phyloP scores from a whole-genome alignment of 495 filamentous ascomycete species.

The Tuber aestivum region DNA sequence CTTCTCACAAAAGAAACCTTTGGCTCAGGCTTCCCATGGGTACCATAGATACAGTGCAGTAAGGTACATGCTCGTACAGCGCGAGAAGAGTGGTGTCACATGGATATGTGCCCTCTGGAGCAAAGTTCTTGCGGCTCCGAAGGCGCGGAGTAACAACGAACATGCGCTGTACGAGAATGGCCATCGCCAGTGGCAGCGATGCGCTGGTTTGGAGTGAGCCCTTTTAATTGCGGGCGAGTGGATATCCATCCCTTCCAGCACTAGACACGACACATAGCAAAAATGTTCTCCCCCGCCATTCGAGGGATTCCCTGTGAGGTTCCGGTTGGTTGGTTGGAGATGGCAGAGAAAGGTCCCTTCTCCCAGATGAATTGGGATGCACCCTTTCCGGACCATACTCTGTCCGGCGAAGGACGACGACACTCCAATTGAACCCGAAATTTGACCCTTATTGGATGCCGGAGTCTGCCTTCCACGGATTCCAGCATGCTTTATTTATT shows the following conservation, averaged over 20 bases:
- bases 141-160: background rate
- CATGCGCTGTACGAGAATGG: background rate
- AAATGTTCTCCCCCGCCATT: background rate
- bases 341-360: background rate
- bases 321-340: background rate
- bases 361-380: background rate
- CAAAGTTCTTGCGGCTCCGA: background rate
- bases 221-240: background rate
- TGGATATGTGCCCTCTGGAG: background rate
- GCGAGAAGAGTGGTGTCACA: background rate
- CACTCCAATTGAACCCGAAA: slow-evolving; percentile 1
- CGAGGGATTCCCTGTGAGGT: background rate
- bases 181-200: background rate
- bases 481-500: background rate
- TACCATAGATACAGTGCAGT: background rate
- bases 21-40: background rate
- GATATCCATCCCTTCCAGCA: background rate
- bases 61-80: background rate
- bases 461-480: background rate
- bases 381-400: background rate
- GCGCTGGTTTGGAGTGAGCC: background rate
- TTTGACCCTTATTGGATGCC: background rate
- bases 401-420: background rate
- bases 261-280: background rate
- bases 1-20: background rate